phyloP scores from a whole-genome alignment of 371 early-diverging fungal genomes.

The Sanchytrium tribonematis region DNA sequence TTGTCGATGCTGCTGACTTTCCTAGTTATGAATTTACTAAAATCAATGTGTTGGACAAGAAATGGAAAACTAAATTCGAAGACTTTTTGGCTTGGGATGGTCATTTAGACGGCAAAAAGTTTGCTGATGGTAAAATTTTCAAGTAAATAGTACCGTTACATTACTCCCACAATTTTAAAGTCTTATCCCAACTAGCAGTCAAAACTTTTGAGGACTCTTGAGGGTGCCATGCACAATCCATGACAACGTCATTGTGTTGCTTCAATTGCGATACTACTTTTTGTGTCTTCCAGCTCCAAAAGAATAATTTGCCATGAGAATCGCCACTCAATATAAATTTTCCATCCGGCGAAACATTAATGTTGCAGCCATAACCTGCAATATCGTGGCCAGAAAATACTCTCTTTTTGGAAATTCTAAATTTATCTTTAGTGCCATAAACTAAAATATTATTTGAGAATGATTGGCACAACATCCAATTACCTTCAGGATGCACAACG shows the following conservation, averaged over 20 bases:
- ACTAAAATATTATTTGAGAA: slow-evolving; percentile 76
- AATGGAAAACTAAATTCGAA: slow-evolving; percentile 24
- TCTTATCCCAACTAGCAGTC: slow-evolving; percentile 84
- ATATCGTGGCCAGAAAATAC: slow-evolving; percentile 66
- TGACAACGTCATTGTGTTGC: slow-evolving; percentile 65
- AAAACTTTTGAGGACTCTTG: slow-evolving; percentile 71
- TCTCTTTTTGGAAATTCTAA: slow-evolving; percentile 66
- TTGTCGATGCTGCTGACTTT: slow-evolving; percentile 62
- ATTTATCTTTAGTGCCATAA: slow-evolving; percentile 40
- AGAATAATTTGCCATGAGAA: slow-evolving; percentile 63
- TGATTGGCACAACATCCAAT: slow-evolving; percentile 75
- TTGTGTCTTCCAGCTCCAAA: slow-evolving; percentile 30
- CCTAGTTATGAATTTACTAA: slow-evolving; percentile 53
- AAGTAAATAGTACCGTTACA: slow-evolving; percentile 1
- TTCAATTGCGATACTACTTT: slow-evolving; percentile 28
- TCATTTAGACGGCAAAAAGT: slow-evolving; percentile 7
- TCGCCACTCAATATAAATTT: slow-evolving; percentile 67
- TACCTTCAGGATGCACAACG: slow-evolving; percentile 50
- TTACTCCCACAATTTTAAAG: slow-evolving; percentile 69
- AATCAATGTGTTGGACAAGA: slow-evolving; percentile 16
- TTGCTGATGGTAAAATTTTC: slow-evolving; percentile 30
- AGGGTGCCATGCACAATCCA: slow-evolving; percentile 75
- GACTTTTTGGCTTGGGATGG: slow-evolving; percentile 33
- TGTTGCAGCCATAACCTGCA: slow-evolving; percentile 83
- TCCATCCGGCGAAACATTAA: slow-evolving; percentile 71